These are phyloP conservation scores for Leccinum rimulosum DNA, from an alignment of 768 basidiomycete genomes.

Conservation along the genomic window DNA sequence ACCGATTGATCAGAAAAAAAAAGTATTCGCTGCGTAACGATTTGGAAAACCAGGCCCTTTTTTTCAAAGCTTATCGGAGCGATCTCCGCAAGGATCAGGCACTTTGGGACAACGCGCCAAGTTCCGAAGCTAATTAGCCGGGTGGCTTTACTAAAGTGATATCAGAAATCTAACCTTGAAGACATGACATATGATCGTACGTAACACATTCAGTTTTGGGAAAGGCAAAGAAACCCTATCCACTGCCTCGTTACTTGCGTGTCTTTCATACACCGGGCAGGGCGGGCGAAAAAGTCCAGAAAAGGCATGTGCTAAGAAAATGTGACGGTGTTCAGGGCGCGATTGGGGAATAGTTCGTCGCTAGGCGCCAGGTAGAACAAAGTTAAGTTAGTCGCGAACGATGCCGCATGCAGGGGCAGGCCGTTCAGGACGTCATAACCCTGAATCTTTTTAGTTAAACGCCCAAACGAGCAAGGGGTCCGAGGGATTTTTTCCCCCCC, in stretches of 20 bases:
- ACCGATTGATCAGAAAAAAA: not conserved
- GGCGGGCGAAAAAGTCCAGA: slow-evolving; percentile 5
- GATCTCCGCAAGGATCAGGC: slow-evolving; percentile 30
- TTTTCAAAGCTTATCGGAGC: slow-evolving; percentile 26
- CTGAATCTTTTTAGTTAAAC: slow-evolving; percentile 16
- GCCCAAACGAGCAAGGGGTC: slow-evolving; percentile 4
- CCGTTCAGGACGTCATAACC: slow-evolving; percentile 26
- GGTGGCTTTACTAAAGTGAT: slow-evolving; percentile 10
- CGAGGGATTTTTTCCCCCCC: slow-evolving; percentile 3
- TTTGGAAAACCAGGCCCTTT: not conserved
- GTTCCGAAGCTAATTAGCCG: slow-evolving; percentile 17
- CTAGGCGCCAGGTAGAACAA: slow-evolving; percentile 12
- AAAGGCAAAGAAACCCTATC: slow-evolving; percentile 12
- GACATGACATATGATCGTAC: slow-evolving; percentile 15
- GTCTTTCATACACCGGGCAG: slow-evolving; percentile 4
- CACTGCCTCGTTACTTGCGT: slow-evolving; percentile 19
- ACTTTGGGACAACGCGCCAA: slow-evolving; percentile 8
- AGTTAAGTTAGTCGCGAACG: slow-evolving; percentile 25
- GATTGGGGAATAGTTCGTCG: not conserved
- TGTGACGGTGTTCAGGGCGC: slow-evolving; percentile 14
- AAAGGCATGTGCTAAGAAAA: slow-evolving; percentile 17
- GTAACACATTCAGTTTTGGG: slow-evolving; percentile 20
- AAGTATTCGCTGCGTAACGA: not conserved
- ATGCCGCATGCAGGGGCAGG: not conserved
- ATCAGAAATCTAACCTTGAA: slow-evolving; percentile 30